A percentile compares a stretch with the other conserved stretches of the same genome.
Evolutionary conservation across 805 yeast species (phyloP).

Genomic region (Pichia occidentalis): DNA sequence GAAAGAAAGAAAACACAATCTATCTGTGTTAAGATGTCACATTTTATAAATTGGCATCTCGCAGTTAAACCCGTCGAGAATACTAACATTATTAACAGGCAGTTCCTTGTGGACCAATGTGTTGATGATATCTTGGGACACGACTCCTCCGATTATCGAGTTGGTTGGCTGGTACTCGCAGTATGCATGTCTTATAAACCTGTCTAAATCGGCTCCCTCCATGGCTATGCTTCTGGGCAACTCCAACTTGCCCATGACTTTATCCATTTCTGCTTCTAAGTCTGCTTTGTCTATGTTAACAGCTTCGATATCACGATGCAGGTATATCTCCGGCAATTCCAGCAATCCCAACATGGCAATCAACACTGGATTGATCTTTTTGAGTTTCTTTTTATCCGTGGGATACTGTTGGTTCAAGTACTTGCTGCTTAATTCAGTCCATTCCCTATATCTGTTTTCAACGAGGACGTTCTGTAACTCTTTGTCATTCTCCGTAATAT

Average conservation of each 20-base stretch:
- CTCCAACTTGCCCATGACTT: slow-evolving; percentile 34
- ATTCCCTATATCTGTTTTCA: slow-evolving; percentile 32
- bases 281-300: slow-evolving; percentile 21
- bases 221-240: slow-evolving; percentile 39
- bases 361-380: slow-evolving; percentile 45
- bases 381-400: slow-evolving; percentile 33
- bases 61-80: slow-evolving; percentile 65
- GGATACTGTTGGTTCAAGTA: slow-evolving; percentile 14
- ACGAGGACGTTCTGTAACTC: slow-evolving; percentile 33
- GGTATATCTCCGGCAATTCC: slow-evolving; percentile 27
- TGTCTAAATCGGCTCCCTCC: slow-evolving; percentile 30
- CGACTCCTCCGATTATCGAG: slow-evolving; percentile 82
- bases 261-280: slow-evolving; percentile 27
- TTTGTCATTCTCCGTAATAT: slow-evolving; percentile 29
- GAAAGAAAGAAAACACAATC: slow-evolving; percentile 33
- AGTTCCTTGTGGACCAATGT: slow-evolving; percentile 65
- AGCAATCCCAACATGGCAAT: slow-evolving; percentile 57
- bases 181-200: slow-evolving; percentile 41
- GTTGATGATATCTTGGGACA: slow-evolving; percentile 89
- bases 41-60: slow-evolving; percentile 69
- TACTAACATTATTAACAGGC: slow-evolving; percentile 74
- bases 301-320: slow-evolving; percentile 16
- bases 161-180: slow-evolving; percentile 77
- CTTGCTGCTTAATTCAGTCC: slow-evolving; percentile 21
- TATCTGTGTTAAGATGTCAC: slow-evolving; percentile 1